Base-by-base conservation (phyloP, 371 early-diverging fungal genomes). In the Amoeboaphelidium protococcarum region DNA sequence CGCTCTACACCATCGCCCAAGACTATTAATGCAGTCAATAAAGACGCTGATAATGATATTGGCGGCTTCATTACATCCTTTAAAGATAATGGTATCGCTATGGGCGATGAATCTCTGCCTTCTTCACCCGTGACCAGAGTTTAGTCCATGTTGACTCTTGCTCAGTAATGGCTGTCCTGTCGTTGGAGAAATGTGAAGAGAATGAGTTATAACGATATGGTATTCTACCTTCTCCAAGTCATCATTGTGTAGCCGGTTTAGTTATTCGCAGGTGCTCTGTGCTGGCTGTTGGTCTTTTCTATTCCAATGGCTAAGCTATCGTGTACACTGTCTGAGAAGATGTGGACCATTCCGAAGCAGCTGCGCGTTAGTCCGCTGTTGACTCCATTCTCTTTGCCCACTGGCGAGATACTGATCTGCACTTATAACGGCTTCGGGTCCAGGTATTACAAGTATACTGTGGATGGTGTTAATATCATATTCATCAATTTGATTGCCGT, bases 401-500 rank as follows among this genome's bases (percentile, higher is more conserved):
- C 10, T 45, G 25, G 26, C 23, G 50, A 60, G 27, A 56, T 80
- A 22, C 54, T 82, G 23, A 59, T 85, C 26, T 83, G 82, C 57
- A 78, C 78, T 0, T 75, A 74, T 52, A 68, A 77, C 42, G 82
- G 82, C 0, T 61, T 77, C 27, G 86, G 84, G 16, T 55, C 74
- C 43, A 73, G 76, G 54, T 84, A 85, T 58, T 81, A 79, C 71
- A 82, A 82, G 62, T 90, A 86, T 60, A 91, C 92, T 3, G 72
- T 79, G 42, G 88, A 88, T 51, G 95, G 95, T 13, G 78, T 87
- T 65, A 94, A 91, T 64, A 84, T 94, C 47, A 72, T 90, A 42
- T 80, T 94, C 53, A 80, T 91, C 68, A 89, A 94, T 60, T 56
- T 89, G 61, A 61, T 89, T 45, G 72, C 78, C 1, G 58, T 90